phyloP scores from a whole-genome alignment of 768 basidiomycete species.

The Mycena galericulata region DNA sequence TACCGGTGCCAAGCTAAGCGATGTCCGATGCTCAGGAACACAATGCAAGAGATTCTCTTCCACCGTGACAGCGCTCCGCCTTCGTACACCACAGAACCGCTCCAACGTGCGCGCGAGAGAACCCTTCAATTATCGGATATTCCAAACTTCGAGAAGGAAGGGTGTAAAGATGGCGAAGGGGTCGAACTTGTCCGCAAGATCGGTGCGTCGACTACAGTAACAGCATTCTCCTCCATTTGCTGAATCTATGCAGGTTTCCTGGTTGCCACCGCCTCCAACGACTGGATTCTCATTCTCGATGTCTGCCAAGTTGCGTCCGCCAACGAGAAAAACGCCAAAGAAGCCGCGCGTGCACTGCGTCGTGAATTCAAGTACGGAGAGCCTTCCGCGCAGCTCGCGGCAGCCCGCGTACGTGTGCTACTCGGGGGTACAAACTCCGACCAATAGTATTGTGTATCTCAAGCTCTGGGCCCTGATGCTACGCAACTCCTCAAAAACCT shows the following conservation, averaged over 20 bases:
- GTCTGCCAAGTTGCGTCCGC: constrained; percentile 87
- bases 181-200: constrained; percentile 79
- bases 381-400: constrained; percentile 79
- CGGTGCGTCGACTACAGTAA: constrained; percentile 65
- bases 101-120: no score
- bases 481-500: constrained; percentile 79
- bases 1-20: no score
- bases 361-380: constrained; percentile 91
- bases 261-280: constrained; percentile 83
- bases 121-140: no score
- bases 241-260: constrained; percentile 65
- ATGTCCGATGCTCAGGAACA: no score
- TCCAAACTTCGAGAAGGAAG: no score
- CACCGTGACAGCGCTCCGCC: no score
- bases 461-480: constrained; percentile 94
- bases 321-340: constrained; percentile 80
- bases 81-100: no score
- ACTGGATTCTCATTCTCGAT: constrained; percentile 85
- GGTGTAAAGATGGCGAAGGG: constrained; percentile 53
- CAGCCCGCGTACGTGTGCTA: constrained; percentile 79
- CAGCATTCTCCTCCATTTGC: neutral
- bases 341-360: constrained; percentile 84
- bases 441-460: no score
- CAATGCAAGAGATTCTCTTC: no score
- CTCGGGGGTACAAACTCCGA: no score